These are phyloP conservation scores for Chlorophyllum brunneum DNA, from an alignment of 768 basidiomycete genomes.

Conservation along the genomic window DNA sequence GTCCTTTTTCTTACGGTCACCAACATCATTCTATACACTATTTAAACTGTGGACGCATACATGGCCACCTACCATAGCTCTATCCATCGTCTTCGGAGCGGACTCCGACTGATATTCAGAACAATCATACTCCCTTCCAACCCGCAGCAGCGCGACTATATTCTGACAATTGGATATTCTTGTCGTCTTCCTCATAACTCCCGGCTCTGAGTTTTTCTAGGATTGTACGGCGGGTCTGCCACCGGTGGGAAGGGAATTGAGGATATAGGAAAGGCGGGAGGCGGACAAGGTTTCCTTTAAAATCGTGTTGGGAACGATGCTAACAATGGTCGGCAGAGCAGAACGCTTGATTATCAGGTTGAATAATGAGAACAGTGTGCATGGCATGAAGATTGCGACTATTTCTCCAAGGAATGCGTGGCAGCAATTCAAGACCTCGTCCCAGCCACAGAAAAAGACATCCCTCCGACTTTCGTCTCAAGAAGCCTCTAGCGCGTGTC, in stretches of 20 bases:
- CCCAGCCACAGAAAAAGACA: neutral
- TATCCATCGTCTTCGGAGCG: too few relatives aligned
- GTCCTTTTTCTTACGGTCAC: too few relatives aligned
- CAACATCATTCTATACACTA: too few relatives aligned
- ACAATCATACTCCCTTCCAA: neutral
- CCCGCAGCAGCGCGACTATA: neutral
- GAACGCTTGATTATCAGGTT: constrained; percentile 1
- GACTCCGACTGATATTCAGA: neutral
- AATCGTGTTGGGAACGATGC: neutral
- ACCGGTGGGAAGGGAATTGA: constrained; percentile 24
- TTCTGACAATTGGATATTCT: constrained; percentile 23
- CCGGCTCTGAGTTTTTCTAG: constrained; percentile 20
- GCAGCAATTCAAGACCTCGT: neutral
- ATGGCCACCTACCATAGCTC: too few relatives aligned
- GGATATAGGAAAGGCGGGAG: constrained; percentile 27
- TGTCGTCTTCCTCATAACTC: constrained; percentile 21
- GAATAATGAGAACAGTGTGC: neutral
- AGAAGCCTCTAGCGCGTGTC: too few relatives aligned
- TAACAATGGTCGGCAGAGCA: neutral
- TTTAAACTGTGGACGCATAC: too few relatives aligned
- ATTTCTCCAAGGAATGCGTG: constrained; percentile 4
- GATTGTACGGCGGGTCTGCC: constrained; percentile 19
- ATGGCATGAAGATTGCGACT: constrained; percentile 3
- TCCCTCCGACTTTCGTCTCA: neutral
- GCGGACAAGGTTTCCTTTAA: constrained; percentile 1